Conservation (phyloP, 768 basidiomycete species). For the Serendipita vermifera region DNA sequence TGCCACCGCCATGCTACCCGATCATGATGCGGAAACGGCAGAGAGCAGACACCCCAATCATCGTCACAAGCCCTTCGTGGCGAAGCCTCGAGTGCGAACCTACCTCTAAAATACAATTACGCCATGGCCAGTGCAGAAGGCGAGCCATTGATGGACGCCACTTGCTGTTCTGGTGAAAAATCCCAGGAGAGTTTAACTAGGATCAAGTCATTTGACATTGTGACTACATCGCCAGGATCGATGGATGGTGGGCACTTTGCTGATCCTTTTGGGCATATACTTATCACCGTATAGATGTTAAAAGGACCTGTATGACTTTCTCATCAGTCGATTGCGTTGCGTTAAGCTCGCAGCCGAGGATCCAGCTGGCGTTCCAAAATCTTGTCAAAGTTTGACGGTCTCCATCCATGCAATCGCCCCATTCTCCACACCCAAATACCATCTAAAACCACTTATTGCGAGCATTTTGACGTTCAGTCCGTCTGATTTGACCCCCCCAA, state of each 20-base stretch:
- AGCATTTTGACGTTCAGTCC: slow-evolving; percentile 39
- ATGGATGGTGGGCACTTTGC: slow-evolving; percentile 52
- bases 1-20: no score
- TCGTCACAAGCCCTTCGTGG: no score
- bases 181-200: slow-evolving; percentile 89
- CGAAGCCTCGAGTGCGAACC: no score
- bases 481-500: slow-evolving; percentile 10
- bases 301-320: slow-evolving; percentile 78
- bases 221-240: slow-evolving; percentile 62
- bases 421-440: slow-evolving; percentile 93
- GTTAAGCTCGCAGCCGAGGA: slow-evolving; percentile 83
- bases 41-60: no score
- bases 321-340: slow-evolving; percentile 84
- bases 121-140: not conserved
- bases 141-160: slow-evolving; percentile 26
- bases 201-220: slow-evolving; percentile 92
- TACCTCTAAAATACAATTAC: no score
- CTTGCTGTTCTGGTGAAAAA: slow-evolving; percentile 78
- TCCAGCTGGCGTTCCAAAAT: slow-evolving; percentile 77
- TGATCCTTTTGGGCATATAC: not conserved
- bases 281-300: slow-evolving; percentile 51
- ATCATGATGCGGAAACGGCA: no score
- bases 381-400: slow-evolving; percentile 68
- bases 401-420: slow-evolving; percentile 98
- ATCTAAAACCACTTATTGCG: slow-evolving; percentile 79